Evolutionary conservation across 306 rosid species (phyloP), one percentile per base, ranked within the genome.

Genomic region (Cucumis cinereus): DNA sequence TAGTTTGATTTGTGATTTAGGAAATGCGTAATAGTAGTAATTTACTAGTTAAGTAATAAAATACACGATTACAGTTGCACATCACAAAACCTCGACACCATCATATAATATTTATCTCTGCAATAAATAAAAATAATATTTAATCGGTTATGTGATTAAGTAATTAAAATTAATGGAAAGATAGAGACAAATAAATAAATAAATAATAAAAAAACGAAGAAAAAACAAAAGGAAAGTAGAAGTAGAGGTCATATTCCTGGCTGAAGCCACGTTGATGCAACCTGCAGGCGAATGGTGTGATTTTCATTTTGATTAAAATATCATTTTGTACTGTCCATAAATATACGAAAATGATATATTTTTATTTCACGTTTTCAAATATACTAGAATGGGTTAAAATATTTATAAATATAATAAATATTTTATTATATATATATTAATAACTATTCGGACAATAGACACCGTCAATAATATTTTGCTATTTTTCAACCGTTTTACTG

Each of bases 211-310:
- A 9, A 13, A 59, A 12, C 28, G 16, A 26, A 6, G 8, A 62
- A 28, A 8, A 33, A 10, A 38, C 19, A 19, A 35, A 3, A 35
- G 15, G 17, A 66, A 36, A 28, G 30, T 28, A 28, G 12, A 38
- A 36, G 23, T 38, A 60, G 1, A 28, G 40, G 70, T 38, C 30
- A 36, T 36, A 66, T 66, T 66, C 49, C 73, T 40, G 52, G 52
- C 52, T 38, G 50, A 64, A 20, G 68, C 9, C 35, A 69, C 56
- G 74, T 40, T 22, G 55, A 20, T 7, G 74, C 56, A 69, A 55
- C 56, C 74, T 7, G 74, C 74, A 69, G 74, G 74, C 74, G 56
- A 69, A 23, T 5, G 56, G 38, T 43, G 56, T 43, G 26, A 68
- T 41, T 68, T 45, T 20, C 38, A 19, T 66, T 66, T 66, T n/a